These are phyloP conservation scores for Penicillium verrucosum DNA, from an alignment of 2,329 filamentous ascomycete genomes.

Conservation along the genomic window DNA sequence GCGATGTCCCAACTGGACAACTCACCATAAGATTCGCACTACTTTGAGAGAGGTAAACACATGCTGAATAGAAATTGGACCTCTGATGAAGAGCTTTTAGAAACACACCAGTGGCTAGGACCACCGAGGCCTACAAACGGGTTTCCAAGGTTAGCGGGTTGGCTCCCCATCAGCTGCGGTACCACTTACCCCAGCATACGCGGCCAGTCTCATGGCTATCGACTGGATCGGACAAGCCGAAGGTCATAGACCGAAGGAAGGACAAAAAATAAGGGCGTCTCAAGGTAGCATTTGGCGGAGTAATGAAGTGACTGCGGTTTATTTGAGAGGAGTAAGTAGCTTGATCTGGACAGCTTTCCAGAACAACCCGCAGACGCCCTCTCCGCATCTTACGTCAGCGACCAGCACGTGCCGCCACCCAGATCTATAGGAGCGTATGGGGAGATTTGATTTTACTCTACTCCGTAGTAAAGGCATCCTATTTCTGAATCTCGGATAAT, in stretches of 20 bases:
- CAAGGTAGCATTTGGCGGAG: constrained; percentile 11
- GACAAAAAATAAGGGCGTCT: constrained; percentile 1
- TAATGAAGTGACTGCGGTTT: constrained; percentile 5
- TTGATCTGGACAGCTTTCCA: constrained; percentile 29
- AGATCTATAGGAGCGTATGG: not conserved
- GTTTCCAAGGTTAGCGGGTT: constrained; percentile 12
- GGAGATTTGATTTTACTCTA: not conserved
- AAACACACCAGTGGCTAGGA: constrained; percentile 78
- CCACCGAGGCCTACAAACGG: constrained; percentile 65
- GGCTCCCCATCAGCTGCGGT: not conserved
- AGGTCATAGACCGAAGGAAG: constrained; percentile 28
- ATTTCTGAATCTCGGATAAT: not conserved
- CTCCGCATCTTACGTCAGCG: constrained; percentile 30
- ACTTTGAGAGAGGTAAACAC: constrained; percentile 93
- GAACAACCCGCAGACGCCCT: constrained; percentile 10
- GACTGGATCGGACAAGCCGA: constrained; percentile 22
- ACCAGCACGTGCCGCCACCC: constrained; percentile 14
- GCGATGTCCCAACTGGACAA: constrained; percentile 12
- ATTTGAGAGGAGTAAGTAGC: constrained; percentile 15
- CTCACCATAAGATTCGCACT: constrained; percentile 88
- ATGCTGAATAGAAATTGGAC: constrained; percentile 97
- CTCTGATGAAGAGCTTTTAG: constrained; percentile 90
- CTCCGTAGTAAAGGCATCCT: too few relatives aligned
- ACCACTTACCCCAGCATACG: constrained; percentile 51
- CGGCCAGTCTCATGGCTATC: constrained; percentile 48